A percentile compares a stretch with the other conserved stretches of the same genome.
These are phyloP conservation scores for Porcisia deanei DNA, from an alignment of 208 protist genomes.

Conservation along the genomic window DNA sequence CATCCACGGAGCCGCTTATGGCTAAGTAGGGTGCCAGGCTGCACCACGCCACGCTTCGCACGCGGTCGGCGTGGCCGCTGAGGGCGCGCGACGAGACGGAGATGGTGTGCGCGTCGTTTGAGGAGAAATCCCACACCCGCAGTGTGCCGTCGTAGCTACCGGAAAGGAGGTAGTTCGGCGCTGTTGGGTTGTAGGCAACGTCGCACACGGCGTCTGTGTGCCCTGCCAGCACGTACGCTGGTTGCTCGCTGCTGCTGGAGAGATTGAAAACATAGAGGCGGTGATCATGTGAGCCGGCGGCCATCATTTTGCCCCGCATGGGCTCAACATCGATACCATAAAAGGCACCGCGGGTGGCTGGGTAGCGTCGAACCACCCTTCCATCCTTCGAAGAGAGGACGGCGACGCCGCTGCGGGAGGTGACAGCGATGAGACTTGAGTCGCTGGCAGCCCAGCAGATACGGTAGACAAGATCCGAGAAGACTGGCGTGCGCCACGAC, in stretches of 20 bases:
- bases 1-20: constrained; percentile 80
- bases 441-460: constrained; percentile 55
- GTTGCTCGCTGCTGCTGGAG: constrained; percentile 42
- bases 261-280: constrained; percentile 81
- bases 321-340: constrained; percentile 80
- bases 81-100: constrained; percentile 66
- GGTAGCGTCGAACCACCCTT: constrained; percentile 70
- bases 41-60: constrained; percentile 83
- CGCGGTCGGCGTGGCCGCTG: constrained; percentile 76
- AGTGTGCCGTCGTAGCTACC: constrained; percentile 89
- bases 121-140: constrained; percentile 89
- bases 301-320: constrained; percentile 58
- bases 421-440: constrained; percentile 54
- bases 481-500: constrained; percentile 60
- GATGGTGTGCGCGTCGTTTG: constrained; percentile 62
- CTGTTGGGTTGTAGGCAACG: constrained; percentile 75
- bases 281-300: constrained; percentile 85
- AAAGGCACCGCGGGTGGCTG: constrained; percentile 38
- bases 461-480: constrained; percentile 46
- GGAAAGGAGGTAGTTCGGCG: constrained; percentile 76
- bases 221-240: constrained; percentile 58
- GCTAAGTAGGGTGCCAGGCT: constrained; percentile 81
- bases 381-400: constrained; percentile 74
- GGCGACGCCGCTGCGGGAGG: constrained; percentile 55
- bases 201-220: constrained; percentile 82